Conservation (phyloP, 306 rosid genomes). For the Cicer pinnatifidum region DNA sequence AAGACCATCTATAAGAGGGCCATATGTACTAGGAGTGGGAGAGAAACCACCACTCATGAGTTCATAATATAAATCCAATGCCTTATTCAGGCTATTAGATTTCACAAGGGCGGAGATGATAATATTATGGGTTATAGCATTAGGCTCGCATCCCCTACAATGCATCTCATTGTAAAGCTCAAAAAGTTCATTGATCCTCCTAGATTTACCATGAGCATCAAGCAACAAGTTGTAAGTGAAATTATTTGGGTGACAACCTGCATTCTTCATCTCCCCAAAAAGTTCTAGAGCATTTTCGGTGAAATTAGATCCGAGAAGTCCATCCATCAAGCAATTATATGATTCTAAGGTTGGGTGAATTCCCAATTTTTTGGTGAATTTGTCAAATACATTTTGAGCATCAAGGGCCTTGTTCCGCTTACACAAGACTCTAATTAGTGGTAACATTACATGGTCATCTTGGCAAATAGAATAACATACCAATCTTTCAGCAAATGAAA, state of each 20-base stretch:
- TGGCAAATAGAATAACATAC: slow-evolving; percentile 59
- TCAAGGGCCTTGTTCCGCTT: slow-evolving; percentile 62
- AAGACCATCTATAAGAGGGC: slow-evolving; percentile 89
- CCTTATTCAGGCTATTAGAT: slow-evolving; percentile 59
- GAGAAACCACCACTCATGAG: slow-evolving; percentile 75
- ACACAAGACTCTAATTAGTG: slow-evolving; percentile 69
- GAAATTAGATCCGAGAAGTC: slow-evolving; percentile 65
- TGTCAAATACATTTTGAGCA: slow-evolving; percentile 70
- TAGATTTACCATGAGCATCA: slow-evolving; percentile 77
- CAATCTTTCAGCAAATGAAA: slow-evolving; percentile 74
- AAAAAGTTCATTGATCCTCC: slow-evolving; percentile 66
- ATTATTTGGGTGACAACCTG: slow-evolving; percentile 68
- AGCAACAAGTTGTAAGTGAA: slow-evolving; percentile 94
- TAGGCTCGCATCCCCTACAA: slow-evolving; percentile 74
- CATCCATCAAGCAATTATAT: slow-evolving; percentile 77
- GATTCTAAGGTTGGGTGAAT: slow-evolving; percentile 68
- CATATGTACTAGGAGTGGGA: slow-evolving; percentile 93
- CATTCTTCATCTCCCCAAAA: slow-evolving; percentile 76
- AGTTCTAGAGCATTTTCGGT: slow-evolving; percentile 66
- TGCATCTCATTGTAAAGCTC: slow-evolving; percentile 74
- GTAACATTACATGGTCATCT: slow-evolving; percentile 67
- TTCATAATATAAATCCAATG: slow-evolving; percentile 78
- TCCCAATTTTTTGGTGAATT: slow-evolving; percentile 67
- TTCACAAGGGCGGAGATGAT: slow-evolving; percentile 78
- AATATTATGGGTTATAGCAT: slow-evolving; percentile 79